Evolutionary conservation across 768 basidiomycete species (phyloP).

Genomic region (Pulveroboletus frians): DNA sequence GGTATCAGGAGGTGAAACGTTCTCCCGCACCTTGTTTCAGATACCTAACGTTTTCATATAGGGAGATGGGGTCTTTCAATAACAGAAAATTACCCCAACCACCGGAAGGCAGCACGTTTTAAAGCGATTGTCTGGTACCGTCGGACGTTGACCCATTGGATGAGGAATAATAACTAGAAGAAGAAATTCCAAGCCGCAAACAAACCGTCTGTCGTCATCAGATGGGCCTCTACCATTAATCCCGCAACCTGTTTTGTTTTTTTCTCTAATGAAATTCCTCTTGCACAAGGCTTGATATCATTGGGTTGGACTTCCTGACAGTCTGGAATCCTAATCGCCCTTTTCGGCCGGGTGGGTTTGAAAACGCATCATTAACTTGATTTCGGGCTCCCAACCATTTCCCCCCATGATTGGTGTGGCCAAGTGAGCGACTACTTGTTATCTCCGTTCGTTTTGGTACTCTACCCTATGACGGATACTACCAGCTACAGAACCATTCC

Average conservation of each 20-base stretch:
- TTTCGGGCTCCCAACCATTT: background rate
- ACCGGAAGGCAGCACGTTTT: conserved; percentile 78
- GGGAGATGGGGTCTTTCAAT: conserved; percentile 90
- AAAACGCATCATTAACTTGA: background rate
- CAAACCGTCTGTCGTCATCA: conserved; percentile 8
- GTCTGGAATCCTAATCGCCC: background rate
- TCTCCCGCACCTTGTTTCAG: background rate
- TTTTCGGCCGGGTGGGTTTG: background rate
- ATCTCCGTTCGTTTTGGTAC: background rate
- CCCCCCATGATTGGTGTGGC: background rate
- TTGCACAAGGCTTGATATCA: conserved; percentile 2
- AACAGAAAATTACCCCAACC: conserved; percentile 97
- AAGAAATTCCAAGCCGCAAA: conserved; percentile 10
- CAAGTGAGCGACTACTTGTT: background rate
- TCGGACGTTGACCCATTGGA: conserved; percentile 1
- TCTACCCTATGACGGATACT: background rate
- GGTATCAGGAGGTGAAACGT: conserved; percentile 76
- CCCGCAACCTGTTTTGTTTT: conserved; percentile 15
- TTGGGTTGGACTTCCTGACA: background rate
- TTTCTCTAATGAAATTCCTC: conserved; percentile 14
- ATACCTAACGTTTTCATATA: conserved; percentile 29
- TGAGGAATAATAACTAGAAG: conserved; percentile 10
- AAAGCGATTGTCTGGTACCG: conserved; percentile 6
- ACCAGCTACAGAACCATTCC: background rate
- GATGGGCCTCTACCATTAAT: conserved; percentile 20